Evolutionary conservation across 2,329 filamentous ascomycete genomes (phyloP).

Genomic region (Colletotrichum aenigma): DNA sequence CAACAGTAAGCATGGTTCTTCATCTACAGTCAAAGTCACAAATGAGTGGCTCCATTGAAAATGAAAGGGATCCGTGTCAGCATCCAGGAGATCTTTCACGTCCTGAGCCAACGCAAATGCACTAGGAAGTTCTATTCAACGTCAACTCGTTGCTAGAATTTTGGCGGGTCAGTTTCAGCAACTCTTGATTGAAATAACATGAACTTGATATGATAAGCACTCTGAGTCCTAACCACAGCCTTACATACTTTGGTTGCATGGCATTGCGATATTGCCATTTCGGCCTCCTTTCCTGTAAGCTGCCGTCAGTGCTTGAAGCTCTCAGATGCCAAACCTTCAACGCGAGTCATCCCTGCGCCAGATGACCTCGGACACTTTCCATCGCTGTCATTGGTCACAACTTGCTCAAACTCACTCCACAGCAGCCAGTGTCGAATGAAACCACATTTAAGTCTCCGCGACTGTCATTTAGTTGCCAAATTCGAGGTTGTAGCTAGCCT

Average conservation of each 20-base stretch:
- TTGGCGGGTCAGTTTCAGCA: neutral
- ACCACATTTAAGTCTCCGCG: neutral
- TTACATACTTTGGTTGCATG: neutral
- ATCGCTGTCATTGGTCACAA: neutral
- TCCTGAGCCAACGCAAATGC: neutral
- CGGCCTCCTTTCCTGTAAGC: neutral
- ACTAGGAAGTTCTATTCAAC: neutral
- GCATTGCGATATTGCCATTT: neutral
- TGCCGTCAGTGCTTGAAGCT: neutral
- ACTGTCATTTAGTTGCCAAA: neutral
- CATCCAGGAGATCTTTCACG: neutral
- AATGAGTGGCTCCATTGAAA: fast-evolving
- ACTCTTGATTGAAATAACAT: neutral
- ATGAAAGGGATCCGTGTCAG: neutral
- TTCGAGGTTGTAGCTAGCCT: neutral
- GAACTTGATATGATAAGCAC: neutral
- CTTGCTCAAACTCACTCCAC: neutral
- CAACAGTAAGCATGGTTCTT: neutral
- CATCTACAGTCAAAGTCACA: neutral
- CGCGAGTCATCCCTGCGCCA: neutral
- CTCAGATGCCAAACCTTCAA: neutral
- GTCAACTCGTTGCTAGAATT: neutral
- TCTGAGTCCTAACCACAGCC: neutral
- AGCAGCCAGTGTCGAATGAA: neutral
- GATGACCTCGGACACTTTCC: neutral